Conservation (phyloP, 805 yeast genomes). For the Cyberlindnera mississippiensis region DNA sequence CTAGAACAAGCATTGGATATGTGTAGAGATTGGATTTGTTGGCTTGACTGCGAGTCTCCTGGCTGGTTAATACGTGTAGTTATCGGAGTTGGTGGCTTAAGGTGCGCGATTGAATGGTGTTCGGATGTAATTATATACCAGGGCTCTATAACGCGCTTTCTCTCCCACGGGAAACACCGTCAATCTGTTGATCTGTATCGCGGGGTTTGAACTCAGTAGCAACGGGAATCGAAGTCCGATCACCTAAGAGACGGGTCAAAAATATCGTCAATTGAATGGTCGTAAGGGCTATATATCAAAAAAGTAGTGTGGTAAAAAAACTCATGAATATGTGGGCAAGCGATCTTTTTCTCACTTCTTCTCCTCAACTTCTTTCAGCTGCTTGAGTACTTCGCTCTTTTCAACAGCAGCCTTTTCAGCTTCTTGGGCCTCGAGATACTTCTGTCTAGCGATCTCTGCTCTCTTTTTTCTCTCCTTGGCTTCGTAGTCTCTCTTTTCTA, state of each 20-base stretch:
- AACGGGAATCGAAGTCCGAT: too few species aligned
- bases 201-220: too few species aligned
- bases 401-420: constrained; percentile 29
- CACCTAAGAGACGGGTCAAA: too few species aligned
- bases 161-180: too few species aligned
- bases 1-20: constrained; percentile 58
- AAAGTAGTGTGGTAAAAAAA: background rate
- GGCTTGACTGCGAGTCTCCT: too few species aligned
- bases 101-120: too few species aligned
- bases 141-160: too few species aligned
- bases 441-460: constrained; percentile 55
- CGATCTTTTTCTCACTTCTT: background rate
- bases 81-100: too few species aligned
- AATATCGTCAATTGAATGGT: background rate
- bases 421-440: constrained; percentile 38
- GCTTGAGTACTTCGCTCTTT: background rate
- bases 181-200: too few species aligned
- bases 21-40: too few species aligned
- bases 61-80: background rate
- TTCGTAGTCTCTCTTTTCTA: constrained; percentile 80
- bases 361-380: background rate
- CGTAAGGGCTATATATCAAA: background rate
- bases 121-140: too few species aligned
- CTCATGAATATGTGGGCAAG: background rate
- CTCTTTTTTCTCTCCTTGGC: constrained; percentile 63